Conservation (phyloP, 1,284 basidiomycete genomes). For the Phlebopus sp. region DNA sequence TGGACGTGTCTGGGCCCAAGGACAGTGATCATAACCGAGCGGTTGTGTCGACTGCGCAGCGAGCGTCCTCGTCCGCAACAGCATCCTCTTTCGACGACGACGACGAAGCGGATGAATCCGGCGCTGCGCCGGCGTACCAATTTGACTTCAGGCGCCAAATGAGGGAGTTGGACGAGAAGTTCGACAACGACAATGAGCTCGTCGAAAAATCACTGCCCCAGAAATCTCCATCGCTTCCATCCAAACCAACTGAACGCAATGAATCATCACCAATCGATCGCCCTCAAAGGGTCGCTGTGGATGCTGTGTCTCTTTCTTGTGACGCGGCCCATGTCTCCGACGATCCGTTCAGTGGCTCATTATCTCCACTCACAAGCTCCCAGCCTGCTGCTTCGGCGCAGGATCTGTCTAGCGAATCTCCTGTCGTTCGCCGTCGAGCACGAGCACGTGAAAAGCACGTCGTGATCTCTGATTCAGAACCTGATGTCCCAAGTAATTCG, state of each 20-base stretch:
- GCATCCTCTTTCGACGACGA: slow-evolving; percentile 3
- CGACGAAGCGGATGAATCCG: slow-evolving; percentile 10
- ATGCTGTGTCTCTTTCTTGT: slow-evolving; percentile 14
- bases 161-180: slow-evolving; percentile 25
- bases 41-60: neutral
- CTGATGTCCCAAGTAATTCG: slow-evolving; percentile 19
- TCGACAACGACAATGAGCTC: slow-evolving; percentile 13
- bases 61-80: slow-evolving; percentile 7
- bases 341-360: slow-evolving; percentile 9
- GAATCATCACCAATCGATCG: slow-evolving; percentile 12
- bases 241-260: neutral
- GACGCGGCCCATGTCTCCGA: slow-evolving; percentile 8
- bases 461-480: slow-evolving; percentile 24
- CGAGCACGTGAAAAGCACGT: slow-evolving; percentile 3
- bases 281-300: slow-evolving; percentile 20
- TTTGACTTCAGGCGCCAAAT: slow-evolving; percentile 27
- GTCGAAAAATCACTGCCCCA: slow-evolving; percentile 1
- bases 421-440: slow-evolving; percentile 10
- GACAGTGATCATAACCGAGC: neutral
- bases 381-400: slow-evolving; percentile 3
- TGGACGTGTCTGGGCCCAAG: neutral
- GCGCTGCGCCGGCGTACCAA: slow-evolving; percentile 12
- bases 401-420: slow-evolving; percentile 10
- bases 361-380: slow-evolving; percentile 12
- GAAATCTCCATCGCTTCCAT: slow-evolving; percentile 4